Conservation (phyloP, 495 filamentous ascomycete species). For the Lasiosphaeria miniovina region DNA sequence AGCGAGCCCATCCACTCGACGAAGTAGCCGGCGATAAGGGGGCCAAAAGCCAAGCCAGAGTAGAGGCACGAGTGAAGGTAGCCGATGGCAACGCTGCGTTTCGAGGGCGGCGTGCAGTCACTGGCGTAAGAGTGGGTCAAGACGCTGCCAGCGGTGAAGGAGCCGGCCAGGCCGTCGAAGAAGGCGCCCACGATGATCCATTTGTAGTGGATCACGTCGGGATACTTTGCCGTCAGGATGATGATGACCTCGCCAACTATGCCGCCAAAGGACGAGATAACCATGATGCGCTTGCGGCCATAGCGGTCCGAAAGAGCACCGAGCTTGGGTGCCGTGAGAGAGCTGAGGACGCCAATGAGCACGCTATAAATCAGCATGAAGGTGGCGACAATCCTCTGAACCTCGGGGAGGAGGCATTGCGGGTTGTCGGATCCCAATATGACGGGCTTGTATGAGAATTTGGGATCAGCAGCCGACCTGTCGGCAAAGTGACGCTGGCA, state of each 20-base stretch:
- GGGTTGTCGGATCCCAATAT: constrained; percentile 63
- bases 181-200: constrained; percentile 71
- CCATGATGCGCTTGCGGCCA: constrained; percentile 71
- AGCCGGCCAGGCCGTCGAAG: constrained; percentile 79
- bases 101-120: constrained; percentile 78
- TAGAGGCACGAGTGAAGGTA: constrained; percentile 88
- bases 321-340: constrained; percentile 75
- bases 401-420: constrained; percentile 67
- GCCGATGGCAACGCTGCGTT: constrained; percentile 80
- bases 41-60: constrained; percentile 78
- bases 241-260: constrained; percentile 70
- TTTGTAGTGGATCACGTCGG: constrained; percentile 66
- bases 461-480: constrained; percentile 50
- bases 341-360: constrained; percentile 65
- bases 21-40: constrained; percentile 72
- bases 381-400: constrained; percentile 70
- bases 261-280: constrained; percentile 62
- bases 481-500: constrained; percentile 77
- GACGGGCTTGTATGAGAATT: constrained; percentile 59
- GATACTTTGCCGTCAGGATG: constrained; percentile 69
- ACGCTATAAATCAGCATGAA: constrained; percentile 74
- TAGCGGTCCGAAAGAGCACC: constrained; percentile 86
- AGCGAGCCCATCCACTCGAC: constrained; percentile 66
- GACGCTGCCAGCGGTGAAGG: constrained; percentile 79
- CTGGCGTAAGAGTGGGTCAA: constrained; percentile 79